Evolutionary conservation across 371 early-diverging fungal species (phyloP), one percentile per base, ranked within the genome.

Genomic region (Zopfochytrium polystomum): DNA sequence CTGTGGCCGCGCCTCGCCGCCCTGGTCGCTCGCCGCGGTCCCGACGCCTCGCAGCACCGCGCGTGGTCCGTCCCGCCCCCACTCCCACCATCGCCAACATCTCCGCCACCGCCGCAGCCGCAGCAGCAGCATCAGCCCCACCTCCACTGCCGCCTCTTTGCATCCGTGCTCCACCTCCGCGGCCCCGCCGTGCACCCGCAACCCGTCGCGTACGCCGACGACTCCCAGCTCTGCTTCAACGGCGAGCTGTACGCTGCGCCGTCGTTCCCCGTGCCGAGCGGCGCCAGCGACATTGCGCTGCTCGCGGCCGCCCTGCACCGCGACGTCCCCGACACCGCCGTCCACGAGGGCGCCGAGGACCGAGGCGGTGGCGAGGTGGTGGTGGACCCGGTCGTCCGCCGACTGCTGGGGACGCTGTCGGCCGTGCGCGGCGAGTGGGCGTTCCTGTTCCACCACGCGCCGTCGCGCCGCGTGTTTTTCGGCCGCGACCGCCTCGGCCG

Each of bases 401-500:
- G 20, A 5, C 63, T 49, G 9, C 52, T 63, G 20, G 25, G 3
- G 5, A 33, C 51, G 9, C 45, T 60, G 9, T 52, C 56, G 30
- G 27, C 52, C 20, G 31, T 66, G 34, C 54, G 55, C 22, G 66
- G 65, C 9, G 60, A 58, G 9, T 65, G 59, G 59, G 52, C 65
- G 4, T 46, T 65, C 29, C 32, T 54, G 27, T 31, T 65, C 0
- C 51, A 56, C 42, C 55, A 83, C 73, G 73, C 76, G 13, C 52
- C 65, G 0, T 54, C 65, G 11, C 58, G 73, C 1, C 68, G 65
- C n/a, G 49, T 92, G n/a, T 91, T 81, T 77, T 92, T 91, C 73
- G 87, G 88, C 0, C 80, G 93, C 15, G 93, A 93, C 65, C 83
- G 83, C 43, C 66, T 95, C 9, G 95, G 93, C 0, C 84, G 93